Evolutionary conservation across 2,329 filamentous ascomycete species (phyloP), one percentile per base, ranked within the genome.

Genomic region (Ceratocystis harringtonii): DNA sequence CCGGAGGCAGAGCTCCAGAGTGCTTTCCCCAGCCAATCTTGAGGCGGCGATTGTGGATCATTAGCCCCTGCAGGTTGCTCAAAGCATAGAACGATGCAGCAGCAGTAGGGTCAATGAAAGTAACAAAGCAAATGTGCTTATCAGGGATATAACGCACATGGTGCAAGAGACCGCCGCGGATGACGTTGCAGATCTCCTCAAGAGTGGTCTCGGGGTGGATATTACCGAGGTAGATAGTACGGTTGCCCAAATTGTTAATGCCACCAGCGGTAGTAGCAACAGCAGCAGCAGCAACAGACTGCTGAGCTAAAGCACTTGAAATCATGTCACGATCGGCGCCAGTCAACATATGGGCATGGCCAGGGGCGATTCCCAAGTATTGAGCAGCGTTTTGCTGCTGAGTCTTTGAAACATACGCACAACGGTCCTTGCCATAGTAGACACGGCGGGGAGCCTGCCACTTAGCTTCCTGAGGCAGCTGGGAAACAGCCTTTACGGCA

Each of bases 21-120:
- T 99, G 94, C 81, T 99, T 99, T 69, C 94, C 94, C 94, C 94
- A 99, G 70, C 94, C 94, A 74, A 99, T 96, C 83, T 99, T 99
- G 70, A 99, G 80, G 64, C 94, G 87, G 69, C 94, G 85, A 78
- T 99, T 99, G 79, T 99, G 94, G 71, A 99, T 99, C 94, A 99
- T 99, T 69, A 99, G 79, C 28, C 94, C 94, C 74, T 99, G 94
- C 32, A 99, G 80, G 77, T 97, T 97, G 82, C 92, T 96, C 68
- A 99, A 80, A 52, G 94, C 94, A 72, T 96, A 99, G 79, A 99
- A 99, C 0, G 92, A 96, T 50, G 94, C 94, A 28, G 94, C 94
- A 2, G 94, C 95, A 28, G 94, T 99, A 7, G 94, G 94, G 73
- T 99, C 94, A 75, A 99, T 97, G 77, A 99, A 99, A 1, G 94